Percentiles rank a stretch among this genome's conserved stretches.
phyloP scores from a whole-genome alignment of 2,329 filamentous ascomycete species.

The Westerdykella ornata region DNA sequence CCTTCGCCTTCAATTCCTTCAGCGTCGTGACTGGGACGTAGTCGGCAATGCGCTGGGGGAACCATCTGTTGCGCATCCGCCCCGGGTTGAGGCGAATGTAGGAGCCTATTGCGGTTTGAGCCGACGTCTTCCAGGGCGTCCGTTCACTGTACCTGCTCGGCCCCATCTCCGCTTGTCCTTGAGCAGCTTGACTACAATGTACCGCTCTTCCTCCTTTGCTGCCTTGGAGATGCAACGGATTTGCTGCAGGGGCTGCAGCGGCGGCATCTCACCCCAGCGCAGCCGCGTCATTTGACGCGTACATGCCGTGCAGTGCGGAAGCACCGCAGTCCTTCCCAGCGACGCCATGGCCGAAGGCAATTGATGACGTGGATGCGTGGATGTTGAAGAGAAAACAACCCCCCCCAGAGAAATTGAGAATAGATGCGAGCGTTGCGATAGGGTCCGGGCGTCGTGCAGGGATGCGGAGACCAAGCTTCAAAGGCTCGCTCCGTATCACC shows the following conservation, averaged over 20 bases:
- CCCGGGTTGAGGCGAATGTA: constrained; percentile 48
- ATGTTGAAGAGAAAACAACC: not conserved
- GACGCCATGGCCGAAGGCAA: constrained; percentile 26
- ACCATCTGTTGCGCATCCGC: constrained; percentile 52
- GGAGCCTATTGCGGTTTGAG: constrained; percentile 39
- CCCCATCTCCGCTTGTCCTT: constrained; percentile 50
- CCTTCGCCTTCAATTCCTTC: constrained; percentile 41
- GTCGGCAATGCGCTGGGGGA: constrained; percentile 46
- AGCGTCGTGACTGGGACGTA: constrained; percentile 46
- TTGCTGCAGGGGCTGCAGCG: constrained; percentile 25
- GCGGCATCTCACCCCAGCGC: constrained; percentile 20
- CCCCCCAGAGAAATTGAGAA: not conserved
- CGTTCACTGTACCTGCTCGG: constrained; percentile 23
- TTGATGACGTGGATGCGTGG: constrained; percentile 1
- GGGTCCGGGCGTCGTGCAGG: not conserved
- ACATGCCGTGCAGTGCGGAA: constrained; percentile 38
- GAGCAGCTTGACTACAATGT: constrained; percentile 47
- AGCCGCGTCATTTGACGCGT: constrained; percentile 29
- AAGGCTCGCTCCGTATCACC: too few species aligned
- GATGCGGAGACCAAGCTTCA: not conserved
- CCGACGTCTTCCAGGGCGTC: constrained; percentile 1
- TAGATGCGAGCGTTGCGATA: not conserved
- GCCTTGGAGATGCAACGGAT: constrained; percentile 43
- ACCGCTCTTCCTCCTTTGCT: constrained; percentile 36
- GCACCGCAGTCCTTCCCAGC: constrained; percentile 23